phyloP scores from a whole-genome alignment of 2,329 filamentous ascomycete genomes.

The Fusarium nelsonii region DNA sequence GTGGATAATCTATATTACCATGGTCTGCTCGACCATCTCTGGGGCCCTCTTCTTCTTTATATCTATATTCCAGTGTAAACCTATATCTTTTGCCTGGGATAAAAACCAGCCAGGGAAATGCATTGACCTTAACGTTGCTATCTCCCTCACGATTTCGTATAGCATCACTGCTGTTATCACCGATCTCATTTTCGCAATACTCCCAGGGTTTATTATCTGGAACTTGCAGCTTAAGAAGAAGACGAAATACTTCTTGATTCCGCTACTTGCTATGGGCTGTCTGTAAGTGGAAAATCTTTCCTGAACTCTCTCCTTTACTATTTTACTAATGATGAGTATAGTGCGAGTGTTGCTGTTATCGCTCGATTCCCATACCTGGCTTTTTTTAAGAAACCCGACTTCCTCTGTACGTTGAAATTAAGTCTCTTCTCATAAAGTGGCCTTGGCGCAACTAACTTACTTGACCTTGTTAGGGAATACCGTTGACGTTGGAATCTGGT shows the following conservation, averaged over 20 bases:
- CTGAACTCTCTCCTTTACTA: accelerated
- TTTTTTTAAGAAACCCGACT: conserved; percentile 52
- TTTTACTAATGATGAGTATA: conserved; percentile 25
- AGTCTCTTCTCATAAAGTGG: accelerated
- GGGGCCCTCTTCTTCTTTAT: conserved; percentile 51
- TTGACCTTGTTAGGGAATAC: conserved; percentile 48
- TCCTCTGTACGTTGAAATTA: conserved; percentile 50
- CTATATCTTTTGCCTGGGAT: conserved; percentile 49
- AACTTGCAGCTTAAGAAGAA: conserved; percentile 63
- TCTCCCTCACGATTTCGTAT: conserved; percentile 62
- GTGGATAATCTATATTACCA: conserved; percentile 48
- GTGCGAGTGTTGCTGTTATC: conserved; percentile 56
- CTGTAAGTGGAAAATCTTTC: conserved; percentile 46
- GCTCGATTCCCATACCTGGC: conserved; percentile 54
- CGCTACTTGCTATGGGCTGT: conserved; percentile 67
- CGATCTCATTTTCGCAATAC: conserved; percentile 61
- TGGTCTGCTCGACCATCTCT: conserved; percentile 44
- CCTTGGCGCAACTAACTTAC: background rate
- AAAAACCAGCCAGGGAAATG: conserved; percentile 44
- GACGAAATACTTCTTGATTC: conserved; percentile 62
- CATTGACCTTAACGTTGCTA: conserved; percentile 55
- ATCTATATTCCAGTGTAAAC: conserved; percentile 48
- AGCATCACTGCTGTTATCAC: conserved; percentile 59
- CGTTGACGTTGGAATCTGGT: conserved; percentile 59
- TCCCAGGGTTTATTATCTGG: conserved; percentile 65